Conservation (phyloP, 345 rosid genomes). For the Lepidium didymum region DNA sequence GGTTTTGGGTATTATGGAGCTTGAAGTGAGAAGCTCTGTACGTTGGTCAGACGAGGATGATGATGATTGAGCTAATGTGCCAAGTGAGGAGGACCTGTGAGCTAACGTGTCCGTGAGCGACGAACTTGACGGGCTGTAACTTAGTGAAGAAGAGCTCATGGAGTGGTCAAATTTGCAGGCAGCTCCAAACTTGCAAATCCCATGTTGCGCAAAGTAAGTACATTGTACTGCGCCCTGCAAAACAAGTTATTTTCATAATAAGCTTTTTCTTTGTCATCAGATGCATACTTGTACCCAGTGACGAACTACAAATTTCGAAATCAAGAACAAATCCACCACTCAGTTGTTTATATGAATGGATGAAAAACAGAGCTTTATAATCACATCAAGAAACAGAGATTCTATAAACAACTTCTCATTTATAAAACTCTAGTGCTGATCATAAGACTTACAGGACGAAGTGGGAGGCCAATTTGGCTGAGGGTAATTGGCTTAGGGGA, state of each 20-base stretch:
- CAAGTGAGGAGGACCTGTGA: constrained; percentile 53
- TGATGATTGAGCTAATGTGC: constrained; percentile 47
- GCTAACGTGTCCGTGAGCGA: constrained; percentile 73
- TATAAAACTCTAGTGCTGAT: background rate
- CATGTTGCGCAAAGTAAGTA: constrained; percentile 49
- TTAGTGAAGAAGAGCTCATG: constrained; percentile 34
- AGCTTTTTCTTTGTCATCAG: background rate
- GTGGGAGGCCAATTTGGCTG: constrained; percentile 71
- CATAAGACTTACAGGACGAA: constrained; percentile 66
- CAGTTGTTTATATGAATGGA: background rate
- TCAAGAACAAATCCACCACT: background rate
- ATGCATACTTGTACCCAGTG: background rate
- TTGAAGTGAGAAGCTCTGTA: constrained; percentile 38
- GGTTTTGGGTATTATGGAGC: constrained; percentile 34
- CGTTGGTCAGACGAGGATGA: constrained; percentile 40
- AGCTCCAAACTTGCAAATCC: constrained; percentile 63
- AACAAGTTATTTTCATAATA: background rate
- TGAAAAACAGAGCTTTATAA: background rate
- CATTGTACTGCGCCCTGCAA: constrained; percentile 66
- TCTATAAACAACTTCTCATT: background rate
- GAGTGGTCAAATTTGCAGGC: constrained; percentile 86
- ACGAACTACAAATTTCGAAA: background rate
- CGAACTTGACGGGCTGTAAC: constrained; percentile 74
- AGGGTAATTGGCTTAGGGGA: constrained; percentile 40
- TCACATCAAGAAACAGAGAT: constrained; percentile 13